Conservation (phyloP, 2,329 filamentous ascomycete genomes). For the Penicillium hesseltinei region DNA sequence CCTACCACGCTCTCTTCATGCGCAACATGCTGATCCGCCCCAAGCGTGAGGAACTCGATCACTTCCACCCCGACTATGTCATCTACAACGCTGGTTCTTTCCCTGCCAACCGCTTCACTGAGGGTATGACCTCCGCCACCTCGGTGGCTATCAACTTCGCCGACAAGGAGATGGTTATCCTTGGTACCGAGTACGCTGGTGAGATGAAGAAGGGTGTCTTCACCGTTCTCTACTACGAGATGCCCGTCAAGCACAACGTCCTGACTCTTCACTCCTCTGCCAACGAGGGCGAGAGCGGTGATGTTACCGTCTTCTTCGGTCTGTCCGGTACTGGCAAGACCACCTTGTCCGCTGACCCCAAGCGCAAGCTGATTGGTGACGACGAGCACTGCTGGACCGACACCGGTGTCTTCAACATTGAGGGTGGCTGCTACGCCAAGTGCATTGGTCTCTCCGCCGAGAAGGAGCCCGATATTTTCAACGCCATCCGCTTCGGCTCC, state of each 20-base stretch:
- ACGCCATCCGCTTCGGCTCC: slow-evolving; percentile 93
- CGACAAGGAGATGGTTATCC: slow-evolving; percentile 99
- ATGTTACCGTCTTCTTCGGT: slow-evolving; percentile 99
- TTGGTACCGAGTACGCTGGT: slow-evolving; percentile 97
- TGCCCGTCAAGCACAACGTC: slow-evolving; percentile 99
- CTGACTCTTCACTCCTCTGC: slow-evolving; percentile 97
- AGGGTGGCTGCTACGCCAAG: slow-evolving; percentile 99
- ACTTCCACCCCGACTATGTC: slow-evolving; percentile 98
- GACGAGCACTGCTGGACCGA: slow-evolving; percentile 99
- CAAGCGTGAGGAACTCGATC: slow-evolving; percentile 82
- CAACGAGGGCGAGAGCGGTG: slow-evolving; percentile 90
- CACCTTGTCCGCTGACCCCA: slow-evolving; percentile 92
- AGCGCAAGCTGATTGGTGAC: slow-evolving; percentile 93
- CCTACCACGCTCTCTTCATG: slow-evolving; percentile 99
- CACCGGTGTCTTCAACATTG: slow-evolving; percentile 97
- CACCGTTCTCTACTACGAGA: slow-evolving; percentile 99
- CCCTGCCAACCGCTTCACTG: slow-evolving; percentile 96
- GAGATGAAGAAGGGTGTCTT: slow-evolving; percentile 99
- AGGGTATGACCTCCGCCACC: slow-evolving; percentile 97
- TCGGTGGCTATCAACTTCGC: slow-evolving; percentile 99
- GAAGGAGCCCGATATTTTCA: slow-evolving; percentile 98
- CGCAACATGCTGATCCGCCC: slow-evolving; percentile 99
- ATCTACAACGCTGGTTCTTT: slow-evolving; percentile 99
- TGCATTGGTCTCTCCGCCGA: slow-evolving; percentile 94
- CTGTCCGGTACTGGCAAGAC: slow-evolving; percentile 99